phyloP scores from a whole-genome alignment of 495 filamentous ascomycete genomes.

The Chaetomium tenue region DNA sequence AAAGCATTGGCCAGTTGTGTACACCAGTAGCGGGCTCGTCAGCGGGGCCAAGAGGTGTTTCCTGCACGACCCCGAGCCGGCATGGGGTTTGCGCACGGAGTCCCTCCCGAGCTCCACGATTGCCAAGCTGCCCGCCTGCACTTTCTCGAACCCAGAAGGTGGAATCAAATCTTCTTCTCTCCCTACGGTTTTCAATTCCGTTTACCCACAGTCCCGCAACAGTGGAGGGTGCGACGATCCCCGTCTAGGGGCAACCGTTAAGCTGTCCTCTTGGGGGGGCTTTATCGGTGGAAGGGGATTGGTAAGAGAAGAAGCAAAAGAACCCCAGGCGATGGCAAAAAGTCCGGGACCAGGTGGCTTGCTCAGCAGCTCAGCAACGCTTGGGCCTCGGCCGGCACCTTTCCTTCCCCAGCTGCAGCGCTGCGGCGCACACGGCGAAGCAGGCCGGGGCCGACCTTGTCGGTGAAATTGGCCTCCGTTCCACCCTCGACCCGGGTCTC shows the following conservation, averaged over 20 bases:
- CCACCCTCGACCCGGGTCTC: not conserved
- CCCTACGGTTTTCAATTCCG: not conserved
- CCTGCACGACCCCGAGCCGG: slow-evolving; percentile 14
- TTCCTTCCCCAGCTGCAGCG: slow-evolving; percentile 5
- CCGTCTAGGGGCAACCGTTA: no score
- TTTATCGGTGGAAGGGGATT: not conserved
- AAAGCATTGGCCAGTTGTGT: slow-evolving; percentile 11
- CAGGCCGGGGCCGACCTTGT: slow-evolving; percentile 6
- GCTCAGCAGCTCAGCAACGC: not conserved
- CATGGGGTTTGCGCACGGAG: slow-evolving; percentile 21
- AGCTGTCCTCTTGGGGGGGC: not conserved
- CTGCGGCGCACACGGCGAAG: not conserved
- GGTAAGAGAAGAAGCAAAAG: not conserved
- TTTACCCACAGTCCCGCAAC: not conserved
- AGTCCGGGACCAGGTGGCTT: not conserved
- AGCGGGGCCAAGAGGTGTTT: not conserved
- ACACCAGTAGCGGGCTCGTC: no score
- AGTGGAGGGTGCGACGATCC: no score
- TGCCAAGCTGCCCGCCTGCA: not conserved
- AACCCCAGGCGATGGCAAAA: not conserved
- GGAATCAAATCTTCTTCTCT: not conserved
- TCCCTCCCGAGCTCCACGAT: not conserved
- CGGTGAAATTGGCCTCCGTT: not conserved
- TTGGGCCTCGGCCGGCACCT: not conserved
- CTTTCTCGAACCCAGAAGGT: not conserved